Evolutionary conservation across 768 basidiomycete genomes (phyloP).

Genomic region (Hirschioporus abietinus): DNA sequence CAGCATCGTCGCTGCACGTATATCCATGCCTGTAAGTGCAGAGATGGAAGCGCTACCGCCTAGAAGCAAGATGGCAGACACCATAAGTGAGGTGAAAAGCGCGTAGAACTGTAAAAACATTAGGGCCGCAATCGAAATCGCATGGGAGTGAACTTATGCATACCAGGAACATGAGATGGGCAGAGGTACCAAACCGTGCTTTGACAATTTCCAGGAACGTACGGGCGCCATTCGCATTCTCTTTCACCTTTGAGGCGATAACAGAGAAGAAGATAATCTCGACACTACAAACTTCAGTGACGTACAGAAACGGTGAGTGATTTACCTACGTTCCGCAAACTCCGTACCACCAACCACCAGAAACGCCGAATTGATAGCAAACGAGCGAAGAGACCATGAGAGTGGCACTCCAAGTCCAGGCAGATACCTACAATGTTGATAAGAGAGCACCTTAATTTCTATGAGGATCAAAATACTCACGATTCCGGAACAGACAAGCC

Average conservation of each 20-base stretch:
- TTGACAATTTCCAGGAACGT: constrained; percentile 56
- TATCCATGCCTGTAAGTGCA: constrained; percentile 41
- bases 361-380: constrained; percentile 40
- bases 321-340: constrained; percentile 36
- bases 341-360: constrained; percentile 38
- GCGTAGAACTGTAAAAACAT: neutral
- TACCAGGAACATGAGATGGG: constrained; percentile 46
- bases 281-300: constrained; percentile 45
- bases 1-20: constrained; percentile 38
- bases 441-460: neutral
- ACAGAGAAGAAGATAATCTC: constrained; percentile 22
- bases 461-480: neutral
- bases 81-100: neutral
- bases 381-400: constrained; percentile 49
- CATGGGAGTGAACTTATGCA: constrained; percentile 14
- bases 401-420: constrained; percentile 56
- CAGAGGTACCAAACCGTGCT: constrained; percentile 39
- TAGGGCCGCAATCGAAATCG: neutral
- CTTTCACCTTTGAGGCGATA: constrained; percentile 51
- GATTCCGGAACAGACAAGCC: neutral
- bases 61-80: constrained; percentile 20
- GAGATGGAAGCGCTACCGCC: constrained; percentile 43
- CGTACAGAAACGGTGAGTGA: neutral
- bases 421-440: constrained; percentile 29
- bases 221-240: constrained; percentile 53